Evolutionary conservation across 441 rosid species (phyloP), one percentile per base, ranked within the genome.

Genomic region (Caryocar brasiliense): DNA sequence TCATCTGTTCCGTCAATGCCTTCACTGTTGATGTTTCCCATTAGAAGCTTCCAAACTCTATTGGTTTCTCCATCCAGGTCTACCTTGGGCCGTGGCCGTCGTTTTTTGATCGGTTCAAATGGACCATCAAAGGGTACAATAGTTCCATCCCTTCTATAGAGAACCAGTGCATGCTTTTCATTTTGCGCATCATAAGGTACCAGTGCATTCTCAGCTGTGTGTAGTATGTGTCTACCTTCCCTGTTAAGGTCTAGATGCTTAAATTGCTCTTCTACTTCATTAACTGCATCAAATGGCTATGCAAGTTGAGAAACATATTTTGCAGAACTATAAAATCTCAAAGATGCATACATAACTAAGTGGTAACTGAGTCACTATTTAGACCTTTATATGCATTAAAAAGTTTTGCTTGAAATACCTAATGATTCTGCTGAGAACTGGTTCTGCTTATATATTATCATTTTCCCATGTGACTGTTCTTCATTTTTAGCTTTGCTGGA

Each of bases 51-150:
- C 97, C 97, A 93, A 43, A 84, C 63, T 55, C 93, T 82, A 48
- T 71, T 78, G 30, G 99, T 84, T 63, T 89, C 97, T 47, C 76
- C 75, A 53, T 93, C 96, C 58, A 93, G 83, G 65, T 84, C 89
- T 57, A 89, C 95, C 70, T 83, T 89, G 37, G 99, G 93, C 66
- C 93, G 74, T 46, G 82, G 81, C 51, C 74, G 82, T 10, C 49
- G 72, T 66, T 71, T 86, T 76, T 72, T 89, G 40, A 43, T 61
- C 34, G 61, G 37, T 24, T 70, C 76, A 45, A 58, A 57, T 22
- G n/a, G n/a, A n/a, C 70, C 68, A 34, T 60, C 71, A 39, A 72
- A 76, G 9, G 88, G 83, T 55, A 86, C 70, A 28, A 92, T 51
- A 27, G 74, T 72, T 56, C 82, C 81, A 56, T 59, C 75, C 43